Conservation (phyloP, 1,139 yeast species). For the Kodamaea alishanica region DNA sequence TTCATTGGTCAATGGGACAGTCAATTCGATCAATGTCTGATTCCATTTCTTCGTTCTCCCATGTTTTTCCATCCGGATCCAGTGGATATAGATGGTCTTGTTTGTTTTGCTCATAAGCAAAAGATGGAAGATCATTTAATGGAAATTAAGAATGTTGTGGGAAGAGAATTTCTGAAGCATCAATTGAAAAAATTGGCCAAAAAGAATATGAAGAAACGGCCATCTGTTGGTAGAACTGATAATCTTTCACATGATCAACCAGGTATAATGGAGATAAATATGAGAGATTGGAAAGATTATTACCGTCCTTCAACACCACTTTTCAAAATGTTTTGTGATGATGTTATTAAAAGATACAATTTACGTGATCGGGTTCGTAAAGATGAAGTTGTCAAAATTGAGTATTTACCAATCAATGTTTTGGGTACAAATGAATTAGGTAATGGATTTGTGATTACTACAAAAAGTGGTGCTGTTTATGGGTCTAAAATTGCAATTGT, state of each 20-base stretch:
- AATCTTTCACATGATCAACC: conserved; percentile 24
- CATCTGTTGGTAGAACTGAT: conserved; percentile 10
- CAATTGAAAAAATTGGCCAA: conserved; percentile 32
- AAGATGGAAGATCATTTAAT: conserved; percentile 32
- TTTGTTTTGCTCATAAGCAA: conserved; percentile 35
- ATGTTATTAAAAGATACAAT: conserved; percentile 31
- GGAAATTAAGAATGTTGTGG: conserved; percentile 46
- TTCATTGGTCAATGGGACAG: conserved; percentile 45
- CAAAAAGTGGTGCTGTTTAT: conserved; percentile 24
- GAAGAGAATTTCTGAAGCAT: conserved; percentile 45
- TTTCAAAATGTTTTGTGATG: conserved; percentile 39
- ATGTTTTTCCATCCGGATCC: conserved; percentile 53
- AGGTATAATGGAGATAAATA: conserved; percentile 39
- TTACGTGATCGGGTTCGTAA: conserved; percentile 29
- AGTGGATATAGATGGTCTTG: conserved; percentile 41
- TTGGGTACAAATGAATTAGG: conserved; percentile 24
- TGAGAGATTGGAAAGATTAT: conserved; percentile 47
- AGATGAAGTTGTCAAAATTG: conserved; percentile 33
- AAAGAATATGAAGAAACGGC: conserved; percentile 16
- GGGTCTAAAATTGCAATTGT: conserved; percentile 38
- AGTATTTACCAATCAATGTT: conserved; percentile 26
- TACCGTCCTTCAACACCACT: conserved; percentile 43
- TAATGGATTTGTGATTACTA: conserved; percentile 28
- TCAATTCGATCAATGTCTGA: conserved; percentile 41
- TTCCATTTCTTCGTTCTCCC: conserved; percentile 45